phyloP scores from a whole-genome alignment of 331 rosid species.

The Arachis monticola region DNA sequence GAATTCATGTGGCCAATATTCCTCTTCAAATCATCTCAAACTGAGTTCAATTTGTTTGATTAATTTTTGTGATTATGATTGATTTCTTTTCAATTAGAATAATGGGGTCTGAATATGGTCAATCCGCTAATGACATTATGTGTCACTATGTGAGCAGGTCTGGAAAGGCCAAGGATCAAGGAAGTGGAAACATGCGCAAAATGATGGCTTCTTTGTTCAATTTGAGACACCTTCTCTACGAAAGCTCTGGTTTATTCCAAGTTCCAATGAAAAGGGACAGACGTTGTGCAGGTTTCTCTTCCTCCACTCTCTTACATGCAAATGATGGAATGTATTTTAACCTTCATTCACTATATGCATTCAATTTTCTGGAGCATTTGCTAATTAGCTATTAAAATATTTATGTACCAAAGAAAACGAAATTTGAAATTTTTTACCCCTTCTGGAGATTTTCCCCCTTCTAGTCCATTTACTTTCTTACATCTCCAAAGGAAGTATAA shows the following conservation, averaged over 20 bases:
- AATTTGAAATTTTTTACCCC: not conserved
- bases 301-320: constrained; percentile 1
- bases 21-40: constrained; percentile 15
- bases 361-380: not conserved
- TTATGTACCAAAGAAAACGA: not conserved
- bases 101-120: constrained; percentile 2
- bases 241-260: constrained; percentile 87
- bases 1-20: not conserved
- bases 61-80: constrained; percentile 25
- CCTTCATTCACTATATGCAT: not conserved
- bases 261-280: constrained; percentile 82
- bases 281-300: constrained; percentile 84
- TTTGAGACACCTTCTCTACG: constrained; percentile 79
- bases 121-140: constrained; percentile 13
- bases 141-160: constrained; percentile 60
- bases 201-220: constrained; percentile 91
- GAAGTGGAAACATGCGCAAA: constrained; percentile 91
- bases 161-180: constrained; percentile 98
- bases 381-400: not conserved
- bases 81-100: constrained; percentile 33
- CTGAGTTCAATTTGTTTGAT: not conserved
- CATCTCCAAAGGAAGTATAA: not conserved
- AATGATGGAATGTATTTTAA: not conserved
- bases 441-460: not conserved
- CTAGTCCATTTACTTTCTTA: not conserved